Evolutionary conservation across 2,329 filamentous ascomycete genomes (phyloP).

Genomic region (Shiraia sp.): DNA sequence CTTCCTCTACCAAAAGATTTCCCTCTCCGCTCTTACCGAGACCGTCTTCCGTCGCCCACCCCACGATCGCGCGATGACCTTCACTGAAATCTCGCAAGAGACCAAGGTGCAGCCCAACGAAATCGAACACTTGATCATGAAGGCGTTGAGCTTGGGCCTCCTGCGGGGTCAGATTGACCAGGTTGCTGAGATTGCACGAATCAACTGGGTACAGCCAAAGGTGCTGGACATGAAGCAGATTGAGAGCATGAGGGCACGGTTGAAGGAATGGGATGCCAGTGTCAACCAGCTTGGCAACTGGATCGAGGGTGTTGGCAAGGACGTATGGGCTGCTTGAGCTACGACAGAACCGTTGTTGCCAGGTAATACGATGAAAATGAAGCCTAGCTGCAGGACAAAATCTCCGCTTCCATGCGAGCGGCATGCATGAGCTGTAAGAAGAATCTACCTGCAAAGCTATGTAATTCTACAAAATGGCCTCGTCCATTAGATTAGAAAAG

Average conservation of each 20-base stretch:
- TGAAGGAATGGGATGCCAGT: conserved; percentile 94
- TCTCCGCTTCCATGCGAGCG: conserved; percentile 3
- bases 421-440: conserved; percentile 10
- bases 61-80: conserved; percentile 93
- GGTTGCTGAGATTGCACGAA: conserved; percentile 89
- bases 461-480: too few relatives aligned
- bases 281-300: conserved; percentile 96
- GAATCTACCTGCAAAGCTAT: too few relatives aligned
- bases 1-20: conserved; percentile 96
- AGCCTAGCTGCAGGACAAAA: not conserved
- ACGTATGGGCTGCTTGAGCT: conserved; percentile 82
- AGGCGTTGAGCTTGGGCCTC: conserved; percentile 91
- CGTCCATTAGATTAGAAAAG: too few relatives aligned
- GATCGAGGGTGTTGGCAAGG: conserved; percentile 92
- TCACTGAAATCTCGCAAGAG: conserved; percentile 83
- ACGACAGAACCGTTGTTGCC: not conserved
- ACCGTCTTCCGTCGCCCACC: conserved; percentile 94
- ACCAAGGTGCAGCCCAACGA: conserved; percentile 89
- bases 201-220: conserved; percentile 99
- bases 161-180: conserved; percentile 93
- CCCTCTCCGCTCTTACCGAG: conserved; percentile 92
- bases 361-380: not conserved
- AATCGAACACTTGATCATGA: conserved; percentile 99
- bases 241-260: conserved; percentile 81
- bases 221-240: conserved; percentile 96